Evolutionary conservation across 306 rosid genomes (phyloP), one percentile per base, ranked within the genome.

Genomic region (Urtica urens): DNA sequence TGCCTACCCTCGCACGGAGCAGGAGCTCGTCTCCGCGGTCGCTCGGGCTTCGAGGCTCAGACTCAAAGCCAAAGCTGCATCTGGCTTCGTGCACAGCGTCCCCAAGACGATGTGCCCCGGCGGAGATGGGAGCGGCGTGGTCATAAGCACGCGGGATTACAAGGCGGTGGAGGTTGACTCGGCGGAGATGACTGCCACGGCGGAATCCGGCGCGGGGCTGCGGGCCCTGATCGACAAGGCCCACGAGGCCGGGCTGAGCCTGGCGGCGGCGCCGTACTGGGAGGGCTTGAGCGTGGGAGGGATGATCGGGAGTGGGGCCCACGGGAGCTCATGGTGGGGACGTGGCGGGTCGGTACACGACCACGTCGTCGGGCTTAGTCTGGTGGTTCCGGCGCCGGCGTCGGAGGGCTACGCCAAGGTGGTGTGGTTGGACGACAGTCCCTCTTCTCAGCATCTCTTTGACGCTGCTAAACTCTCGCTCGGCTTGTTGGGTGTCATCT

Each of bases 271-370:
- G 3, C 78, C 78, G 2, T 67, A 67, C 26, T 72, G 78, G 78
- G 78, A 72, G 53, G 78, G 78, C 12, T 73, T 67, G 31, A 72
- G 74, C 51, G 35, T 72, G 7, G 78, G 67, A 7, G 78, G 78
- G 7, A 25, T 62, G 3, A 56, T 72, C 8, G 67, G 78, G 31
- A 72, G 70, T 2, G 78, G 78, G 14, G 61, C 74, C 2, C 78
- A 72, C 58, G 74, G 78, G 23, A 72, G 78, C 37, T 72, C 78
- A 7, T 68, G 75, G 75, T 64, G 87, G 93, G 93, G 87, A 7
- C 73, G 57, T 30, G 95, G 85, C 17, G 95, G 95, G 15, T 64
- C 85, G 12, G 74, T 81, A 51, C 87, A 81, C 54, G 95, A 81
- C 38, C 69, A 81, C 50, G 70, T 85, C 47, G 2, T 78, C 16